Evolutionary conservation across 2,329 filamentous ascomycete genomes (phyloP).

Genomic region (Penicillium glabrum): DNA sequence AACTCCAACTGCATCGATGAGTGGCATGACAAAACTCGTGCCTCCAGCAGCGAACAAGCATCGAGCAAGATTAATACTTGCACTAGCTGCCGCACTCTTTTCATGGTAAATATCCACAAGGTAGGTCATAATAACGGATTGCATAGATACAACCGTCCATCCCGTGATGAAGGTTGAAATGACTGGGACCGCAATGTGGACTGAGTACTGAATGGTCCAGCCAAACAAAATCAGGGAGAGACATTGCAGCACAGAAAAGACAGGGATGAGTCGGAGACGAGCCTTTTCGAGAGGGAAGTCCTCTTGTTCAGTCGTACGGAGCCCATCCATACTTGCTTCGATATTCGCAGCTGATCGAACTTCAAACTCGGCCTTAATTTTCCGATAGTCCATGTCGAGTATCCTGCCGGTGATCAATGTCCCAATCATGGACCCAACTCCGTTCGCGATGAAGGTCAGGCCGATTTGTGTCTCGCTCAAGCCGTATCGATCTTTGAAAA

Average conservation of each 20-base stretch:
- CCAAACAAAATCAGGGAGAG: conserved; percentile 52
- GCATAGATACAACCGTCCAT: conserved; percentile 52
- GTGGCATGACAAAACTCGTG: conserved; percentile 51
- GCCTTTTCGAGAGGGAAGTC: conserved; percentile 53
- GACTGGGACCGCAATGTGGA: conserved; percentile 53
- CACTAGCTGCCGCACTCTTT: conserved; percentile 52
- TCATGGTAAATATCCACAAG: conserved; percentile 55
- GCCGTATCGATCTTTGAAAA: conserved; percentile 48
- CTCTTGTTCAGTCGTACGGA: conserved; percentile 1
- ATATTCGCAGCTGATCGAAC: background rate
- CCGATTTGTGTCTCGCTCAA: conserved; percentile 49
- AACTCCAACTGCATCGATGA: conserved; percentile 49
- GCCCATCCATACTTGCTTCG: background rate
- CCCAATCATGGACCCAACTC: conserved; percentile 55
- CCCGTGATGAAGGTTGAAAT: conserved; percentile 53
- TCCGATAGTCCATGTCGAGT: conserved; percentile 53
- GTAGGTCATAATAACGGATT: conserved; percentile 53
- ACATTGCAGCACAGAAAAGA: conserved; percentile 49
- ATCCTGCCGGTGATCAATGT: conserved; percentile 54
- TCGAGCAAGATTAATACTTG: conserved; percentile 54
- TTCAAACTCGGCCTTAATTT: conserved; percentile 36
- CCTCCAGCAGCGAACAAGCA: conserved; percentile 55
- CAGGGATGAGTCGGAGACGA: conserved; percentile 50
- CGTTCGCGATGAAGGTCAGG: conserved; percentile 56
- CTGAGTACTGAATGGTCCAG: conserved; percentile 52